phyloP scores from a whole-genome alignment of 129 eudicot genomes.

The Centaurea solstitialis region DNA sequence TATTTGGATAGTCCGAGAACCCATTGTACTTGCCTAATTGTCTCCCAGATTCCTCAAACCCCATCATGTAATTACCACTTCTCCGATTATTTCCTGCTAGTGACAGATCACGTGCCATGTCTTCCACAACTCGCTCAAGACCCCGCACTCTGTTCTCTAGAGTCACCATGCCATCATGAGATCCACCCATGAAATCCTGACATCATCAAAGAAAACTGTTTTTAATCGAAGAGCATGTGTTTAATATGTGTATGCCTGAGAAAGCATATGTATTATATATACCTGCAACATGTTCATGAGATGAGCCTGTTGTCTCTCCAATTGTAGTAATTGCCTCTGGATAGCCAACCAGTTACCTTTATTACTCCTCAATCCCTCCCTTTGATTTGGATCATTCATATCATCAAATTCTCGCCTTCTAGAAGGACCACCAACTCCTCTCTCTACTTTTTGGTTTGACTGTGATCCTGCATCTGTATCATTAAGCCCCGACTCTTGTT shows the following conservation, averaged over 20 bases:
- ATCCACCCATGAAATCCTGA: slow-evolving; percentile 99
- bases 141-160: slow-evolving; percentile 89
- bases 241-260: background rate
- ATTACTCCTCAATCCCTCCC: slow-evolving; percentile 54
- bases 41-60: slow-evolving; percentile 79
- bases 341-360: slow-evolving; percentile 94
- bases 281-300: slow-evolving; percentile 99
- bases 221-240: slow-evolving; percentile 7
- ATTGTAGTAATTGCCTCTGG: slow-evolving; percentile 80
- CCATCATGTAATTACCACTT: slow-evolving; percentile 58
- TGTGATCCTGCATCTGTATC: slow-evolving; percentile 41
- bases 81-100: slow-evolving; percentile 67
- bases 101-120: slow-evolving; percentile 93
- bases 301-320: slow-evolving; percentile 93
- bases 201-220: slow-evolving; percentile 18
- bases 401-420: slow-evolving; percentile 65
- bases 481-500: slow-evolving; percentile 40
- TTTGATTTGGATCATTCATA: slow-evolving; percentile 43
- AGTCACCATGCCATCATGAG: slow-evolving; percentile 94
- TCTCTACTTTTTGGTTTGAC: slow-evolving; percentile 39
- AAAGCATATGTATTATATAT: no score
- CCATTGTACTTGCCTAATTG: slow-evolving; percentile 61
- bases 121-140: slow-evolving; percentile 94
- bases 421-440: slow-evolving; percentile 38
- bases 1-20: slow-evolving; percentile 63